Conservation (phyloP, 306 rosid species). For the Trifolium fragiferum region DNA sequence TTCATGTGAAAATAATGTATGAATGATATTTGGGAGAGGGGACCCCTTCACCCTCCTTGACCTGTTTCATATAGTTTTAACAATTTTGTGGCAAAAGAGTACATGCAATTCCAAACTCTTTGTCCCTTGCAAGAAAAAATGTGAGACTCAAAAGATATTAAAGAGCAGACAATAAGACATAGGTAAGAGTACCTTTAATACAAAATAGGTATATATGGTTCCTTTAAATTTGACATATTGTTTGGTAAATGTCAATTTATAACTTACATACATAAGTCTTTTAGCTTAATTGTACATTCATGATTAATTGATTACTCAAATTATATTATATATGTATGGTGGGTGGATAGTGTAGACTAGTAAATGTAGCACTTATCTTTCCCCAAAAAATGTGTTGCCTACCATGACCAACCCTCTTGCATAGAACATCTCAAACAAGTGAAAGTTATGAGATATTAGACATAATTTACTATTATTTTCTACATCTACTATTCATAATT, state of each 20-base stretch:
- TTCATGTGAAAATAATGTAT: conserved; percentile 43
- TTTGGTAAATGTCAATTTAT: conserved; percentile 58
- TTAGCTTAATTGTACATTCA: conserved; percentile 45
- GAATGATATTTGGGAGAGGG: conserved; percentile 49
- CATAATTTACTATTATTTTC: conserved; percentile 42
- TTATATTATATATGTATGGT: conserved; percentile 17
- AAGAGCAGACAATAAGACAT: conserved; percentile 42
- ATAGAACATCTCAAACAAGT: conserved; percentile 37
- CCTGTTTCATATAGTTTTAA: conserved; percentile 33
- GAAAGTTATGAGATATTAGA: conserved; percentile 43
- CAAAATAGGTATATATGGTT: conserved; percentile 39
- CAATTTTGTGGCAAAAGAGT: conserved; percentile 46
- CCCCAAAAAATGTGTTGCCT: conserved; percentile 46
- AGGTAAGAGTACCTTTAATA: conserved; percentile 42
- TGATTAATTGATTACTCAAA: conserved; percentile 45
- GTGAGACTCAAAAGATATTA: conserved; percentile 39
- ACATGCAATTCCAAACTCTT: conserved; percentile 47
- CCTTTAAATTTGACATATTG: conserved; percentile 47
- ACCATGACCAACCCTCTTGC: conserved; percentile 48
- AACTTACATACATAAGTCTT: conserved; percentile 43
- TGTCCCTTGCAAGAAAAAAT: conserved; percentile 52
- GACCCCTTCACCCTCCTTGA: conserved; percentile 40
- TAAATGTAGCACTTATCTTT: conserved; percentile 34
- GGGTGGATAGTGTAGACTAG: conserved; percentile 43
- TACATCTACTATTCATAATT: conserved; percentile 28